Conservation (phyloP, 768 basidiomycete species). For the Pleurotus eryngii region DNA sequence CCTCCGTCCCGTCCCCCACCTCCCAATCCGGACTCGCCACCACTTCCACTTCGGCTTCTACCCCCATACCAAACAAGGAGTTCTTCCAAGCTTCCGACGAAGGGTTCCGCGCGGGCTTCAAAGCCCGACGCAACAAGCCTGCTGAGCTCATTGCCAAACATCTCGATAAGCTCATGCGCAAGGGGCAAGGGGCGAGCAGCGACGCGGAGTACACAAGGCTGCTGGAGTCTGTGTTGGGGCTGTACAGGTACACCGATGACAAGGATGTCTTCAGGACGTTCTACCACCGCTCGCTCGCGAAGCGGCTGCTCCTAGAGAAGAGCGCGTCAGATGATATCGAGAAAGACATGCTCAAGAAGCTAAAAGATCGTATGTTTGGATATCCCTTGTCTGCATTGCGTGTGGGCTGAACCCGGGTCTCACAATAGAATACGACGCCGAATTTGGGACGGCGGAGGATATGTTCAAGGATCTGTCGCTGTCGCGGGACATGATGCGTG, state of each 20-base stretch:
- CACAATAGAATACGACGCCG: conserved; percentile 82
- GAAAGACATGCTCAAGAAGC: conserved; percentile 75
- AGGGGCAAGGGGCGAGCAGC: conserved; percentile 69
- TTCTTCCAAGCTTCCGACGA: conserved; percentile 69
- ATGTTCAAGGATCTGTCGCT: conserved; percentile 92
- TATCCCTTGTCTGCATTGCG: background rate
- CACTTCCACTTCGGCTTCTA: conserved; percentile 16
- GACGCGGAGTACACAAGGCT: conserved; percentile 61
- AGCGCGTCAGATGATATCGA: conserved; percentile 89
- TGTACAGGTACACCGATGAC: conserved; percentile 88
- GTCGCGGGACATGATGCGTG: conserved; percentile 69
- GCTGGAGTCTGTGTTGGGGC: conserved; percentile 62
- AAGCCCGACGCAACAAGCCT: conserved; percentile 73
- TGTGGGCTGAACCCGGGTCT: background rate
- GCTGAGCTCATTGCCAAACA: conserved; percentile 93
- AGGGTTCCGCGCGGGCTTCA: conserved; percentile 74
- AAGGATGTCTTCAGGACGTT: conserved; percentile 94
- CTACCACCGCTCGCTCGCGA: conserved; percentile 86
- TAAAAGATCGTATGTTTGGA: conserved; percentile 63
- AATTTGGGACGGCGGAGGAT: conserved; percentile 89
- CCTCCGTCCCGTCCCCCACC: conserved; percentile 15
- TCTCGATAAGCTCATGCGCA: conserved; percentile 83
- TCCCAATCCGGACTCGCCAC: background rate
- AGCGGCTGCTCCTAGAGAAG: conserved; percentile 77
- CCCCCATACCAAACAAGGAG: conserved; percentile 42